Percentiles rank a stretch among this genome's conserved stretches.
Conservation (phyloP, 148 eudicot genomes). For the Dianthus caryophyllus region DNA sequence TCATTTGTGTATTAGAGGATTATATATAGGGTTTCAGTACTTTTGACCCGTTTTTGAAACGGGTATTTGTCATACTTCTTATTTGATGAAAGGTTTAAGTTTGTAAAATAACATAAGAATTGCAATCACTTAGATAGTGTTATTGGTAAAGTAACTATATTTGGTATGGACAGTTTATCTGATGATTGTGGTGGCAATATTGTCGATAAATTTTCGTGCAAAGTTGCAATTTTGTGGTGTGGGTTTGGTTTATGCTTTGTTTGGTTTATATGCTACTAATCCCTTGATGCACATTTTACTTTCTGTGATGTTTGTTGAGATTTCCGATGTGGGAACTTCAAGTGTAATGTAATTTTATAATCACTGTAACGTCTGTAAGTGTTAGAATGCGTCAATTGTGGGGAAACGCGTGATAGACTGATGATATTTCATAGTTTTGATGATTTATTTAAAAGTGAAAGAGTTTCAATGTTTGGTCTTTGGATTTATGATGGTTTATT, state of each 20-base stretch:
- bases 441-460: not conserved
- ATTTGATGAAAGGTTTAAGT: not conserved
- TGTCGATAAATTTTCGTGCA: not conserved
- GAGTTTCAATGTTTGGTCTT: slow-evolving; percentile 1
- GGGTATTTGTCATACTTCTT: too few species aligned
- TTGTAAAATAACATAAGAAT: not conserved
- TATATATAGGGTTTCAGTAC: too few species aligned
- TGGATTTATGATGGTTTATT: not conserved
- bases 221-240: not conserved
- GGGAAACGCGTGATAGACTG: not conserved
- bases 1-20: not conserved
- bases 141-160: not conserved
- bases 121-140: not conserved
- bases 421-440: not conserved
- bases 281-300: slow-evolving; percentile 2
- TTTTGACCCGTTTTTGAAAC: too few species aligned
- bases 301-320: not conserved
- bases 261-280: not conserved
- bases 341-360: not conserved
- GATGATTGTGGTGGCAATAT: slow-evolving; percentile 2
- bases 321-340: not conserved
- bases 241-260: not conserved
- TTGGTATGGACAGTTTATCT: not conserved
- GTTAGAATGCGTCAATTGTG: not conserved
- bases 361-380: not conserved